Base-by-base conservation (phyloP, 352 stramenopile species). In the Phytophthora ramorum region DNA sequence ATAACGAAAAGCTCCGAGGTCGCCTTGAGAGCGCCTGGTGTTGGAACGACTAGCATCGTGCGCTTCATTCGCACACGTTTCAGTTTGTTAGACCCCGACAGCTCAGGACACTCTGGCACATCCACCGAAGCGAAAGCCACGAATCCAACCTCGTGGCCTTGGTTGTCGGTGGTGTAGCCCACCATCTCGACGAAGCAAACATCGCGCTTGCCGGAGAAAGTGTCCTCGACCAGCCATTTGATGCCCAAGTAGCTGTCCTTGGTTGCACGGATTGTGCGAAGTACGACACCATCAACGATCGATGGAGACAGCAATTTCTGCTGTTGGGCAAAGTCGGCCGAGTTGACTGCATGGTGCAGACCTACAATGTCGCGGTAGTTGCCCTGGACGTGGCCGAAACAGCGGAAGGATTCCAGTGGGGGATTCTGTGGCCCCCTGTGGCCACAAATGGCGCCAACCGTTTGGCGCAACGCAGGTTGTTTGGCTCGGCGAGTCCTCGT, bases 181-280 rank as follows among this genome's bases (percentile, higher is more conserved):
- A 85, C 57, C 69, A 88, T 82, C 47, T 88, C 79, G 34, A 84
- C 54, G 47, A 71, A 84, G 64, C 74, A 88, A 14, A 67, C 61
- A 46, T 88, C 79, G 20, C 75, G 76, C 26, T 69, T 78, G 16
- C 69, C 49, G 2, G 37, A 66, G 19, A 73, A 69, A 0, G 74
- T 63, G 24, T 76, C 57, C 26, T 78, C 67, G n/a, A 47, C 70
- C 8, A 84, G 32, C 79, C 79, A 88, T 24, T 84, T 88, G 63
- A 83, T 72, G 4, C 79, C 76, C 20, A 85, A 60, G 43, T 83
- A 88, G 34, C 73, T 76, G 58, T 83, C 76, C 32, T 70, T 52
- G 6, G 48, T 66, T 7, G 63, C 60, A n/a, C 57, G 66, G n/a
- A 77, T 66, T 19, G 63, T 73, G 49, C 63, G 76, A 32, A 88